phyloP scores from a whole-genome alignment of 331 rosid genomes.

The Quercus phellos region DNA sequence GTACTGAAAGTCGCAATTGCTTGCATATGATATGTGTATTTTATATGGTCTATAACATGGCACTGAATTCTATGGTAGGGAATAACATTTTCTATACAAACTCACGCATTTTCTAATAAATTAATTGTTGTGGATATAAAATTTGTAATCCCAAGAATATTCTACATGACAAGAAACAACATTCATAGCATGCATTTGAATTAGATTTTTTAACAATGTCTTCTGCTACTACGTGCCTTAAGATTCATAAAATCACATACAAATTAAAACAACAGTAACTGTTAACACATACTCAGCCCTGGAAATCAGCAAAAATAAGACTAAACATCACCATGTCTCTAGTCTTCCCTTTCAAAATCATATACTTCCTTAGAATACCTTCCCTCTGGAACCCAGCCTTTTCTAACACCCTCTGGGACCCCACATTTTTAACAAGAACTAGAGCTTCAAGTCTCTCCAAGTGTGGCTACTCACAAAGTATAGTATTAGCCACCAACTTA shows the following conservation, averaged over 20 bases:
- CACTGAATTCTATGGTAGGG: no score
- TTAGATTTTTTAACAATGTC: neutral
- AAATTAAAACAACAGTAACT: no score
- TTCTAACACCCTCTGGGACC: slow-evolving; percentile 53
- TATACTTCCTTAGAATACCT: no score
- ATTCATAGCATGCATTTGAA: neutral
- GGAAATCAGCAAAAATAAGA: slow-evolving; percentile 30
- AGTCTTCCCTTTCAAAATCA: slow-evolving; percentile 21
- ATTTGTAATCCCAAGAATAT: no score
- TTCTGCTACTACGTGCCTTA: neutral
- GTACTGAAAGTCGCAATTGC: no score
- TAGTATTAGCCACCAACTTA: slow-evolving; percentile 33
- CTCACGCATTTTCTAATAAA: no score
- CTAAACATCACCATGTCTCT: slow-evolving; percentile 51
- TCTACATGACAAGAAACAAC: neutral
- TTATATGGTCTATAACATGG: no score
- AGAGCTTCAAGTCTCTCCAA: slow-evolving; percentile 73
- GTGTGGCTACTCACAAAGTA: slow-evolving; percentile 37
- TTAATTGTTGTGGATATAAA: no score
- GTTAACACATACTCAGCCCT: neutral
- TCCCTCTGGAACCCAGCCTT: neutral
- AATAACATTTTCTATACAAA: no score
- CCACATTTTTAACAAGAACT: slow-evolving; percentile 56
- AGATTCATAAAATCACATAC: neutral
- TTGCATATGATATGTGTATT: no score